Conservation (phyloP, 1,139 yeast genomes). For the Candida tetrigidarum region DNA sequence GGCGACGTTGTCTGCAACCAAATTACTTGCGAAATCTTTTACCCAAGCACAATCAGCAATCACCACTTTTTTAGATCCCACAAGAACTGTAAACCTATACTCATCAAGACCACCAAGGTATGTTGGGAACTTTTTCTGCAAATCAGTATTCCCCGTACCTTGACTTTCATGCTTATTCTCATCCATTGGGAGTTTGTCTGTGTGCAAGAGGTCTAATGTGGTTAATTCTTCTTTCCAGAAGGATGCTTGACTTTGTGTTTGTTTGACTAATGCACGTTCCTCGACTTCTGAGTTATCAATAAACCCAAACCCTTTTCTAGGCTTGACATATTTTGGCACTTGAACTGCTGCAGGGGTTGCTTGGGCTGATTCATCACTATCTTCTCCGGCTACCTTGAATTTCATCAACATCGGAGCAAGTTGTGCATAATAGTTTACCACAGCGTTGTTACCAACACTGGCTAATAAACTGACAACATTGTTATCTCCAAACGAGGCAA, state of each 20-base stretch:
- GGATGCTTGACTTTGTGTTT: constrained; percentile 8
- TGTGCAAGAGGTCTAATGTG: constrained; percentile 19
- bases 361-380: constrained; percentile 1
- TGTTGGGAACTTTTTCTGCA: constrained; percentile 2
- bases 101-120: constrained; percentile 14
- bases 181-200: constrained; percentile 18
- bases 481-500: constrained; percentile 15
- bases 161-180: not conserved
- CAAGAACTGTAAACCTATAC: constrained; percentile 14
- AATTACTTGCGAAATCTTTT: constrained; percentile 10
- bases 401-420: constrained; percentile 36
- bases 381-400: constrained; percentile 9
- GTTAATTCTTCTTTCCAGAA: constrained; percentile 21
- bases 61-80: constrained; percentile 14
- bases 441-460: constrained; percentile 20
- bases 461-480: constrained; percentile 28
- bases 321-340: constrained; percentile 27
- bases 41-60: constrained; percentile 20
- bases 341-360: constrained; percentile 5
- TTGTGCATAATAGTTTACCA: constrained; percentile 32
- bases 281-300: constrained; percentile 28
- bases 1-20: constrained; percentile 7
- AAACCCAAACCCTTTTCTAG: constrained; percentile 44
- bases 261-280: constrained; percentile 8
- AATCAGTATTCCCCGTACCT: not conserved